A percentile compares a stretch with the other conserved stretches of the same genome.
Conservation (phyloP, 805 yeast genomes). For the Myxozyma kluyveri region DNA sequence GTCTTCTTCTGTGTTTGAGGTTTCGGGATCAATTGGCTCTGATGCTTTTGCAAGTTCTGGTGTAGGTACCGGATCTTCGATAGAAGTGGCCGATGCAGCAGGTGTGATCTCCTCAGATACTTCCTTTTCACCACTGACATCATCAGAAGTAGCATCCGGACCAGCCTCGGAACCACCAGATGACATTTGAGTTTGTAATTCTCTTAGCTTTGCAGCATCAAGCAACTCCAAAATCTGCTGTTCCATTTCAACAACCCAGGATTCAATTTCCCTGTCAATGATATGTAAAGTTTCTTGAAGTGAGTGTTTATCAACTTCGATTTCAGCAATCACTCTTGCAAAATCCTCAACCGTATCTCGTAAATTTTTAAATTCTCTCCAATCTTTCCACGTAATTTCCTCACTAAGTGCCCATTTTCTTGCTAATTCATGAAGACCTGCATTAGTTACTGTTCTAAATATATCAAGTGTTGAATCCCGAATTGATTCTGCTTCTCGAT, state of each 20-base stretch:
- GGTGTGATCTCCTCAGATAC: neutral
- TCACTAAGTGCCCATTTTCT: slow-evolving; percentile 27
- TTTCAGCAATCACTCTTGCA: slow-evolving; percentile 13
- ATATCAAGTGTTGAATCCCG: slow-evolving; percentile 15
- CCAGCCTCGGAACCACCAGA: no score
- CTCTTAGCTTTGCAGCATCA: slow-evolving; percentile 6
- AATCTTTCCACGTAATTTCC: slow-evolving; percentile 26
- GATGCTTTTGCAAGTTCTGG: neutral
- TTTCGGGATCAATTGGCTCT: neutral
- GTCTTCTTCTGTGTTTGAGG: neutral
- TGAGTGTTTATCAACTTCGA: slow-evolving; percentile 12
- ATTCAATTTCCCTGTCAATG: slow-evolving; percentile 13
- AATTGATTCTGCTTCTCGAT: slow-evolving; percentile 15
- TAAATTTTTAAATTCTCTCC: slow-evolving; percentile 24
- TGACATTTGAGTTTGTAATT: neutral
- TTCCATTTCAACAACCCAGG: slow-evolving; percentile 15
- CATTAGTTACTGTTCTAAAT: slow-evolving; percentile 22
- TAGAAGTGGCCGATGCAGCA: neutral
- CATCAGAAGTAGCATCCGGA: no score
- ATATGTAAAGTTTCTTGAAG: slow-evolving; percentile 1
- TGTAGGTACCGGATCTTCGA: neutral
- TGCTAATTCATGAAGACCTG: slow-evolving; percentile 26
- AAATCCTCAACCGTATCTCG: slow-evolving; percentile 22
- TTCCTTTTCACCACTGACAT: no score
- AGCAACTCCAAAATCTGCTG: slow-evolving; percentile 1